Conservation (phyloP, 1,139 yeast species). For the Blastobotrys capitulatus region DNA sequence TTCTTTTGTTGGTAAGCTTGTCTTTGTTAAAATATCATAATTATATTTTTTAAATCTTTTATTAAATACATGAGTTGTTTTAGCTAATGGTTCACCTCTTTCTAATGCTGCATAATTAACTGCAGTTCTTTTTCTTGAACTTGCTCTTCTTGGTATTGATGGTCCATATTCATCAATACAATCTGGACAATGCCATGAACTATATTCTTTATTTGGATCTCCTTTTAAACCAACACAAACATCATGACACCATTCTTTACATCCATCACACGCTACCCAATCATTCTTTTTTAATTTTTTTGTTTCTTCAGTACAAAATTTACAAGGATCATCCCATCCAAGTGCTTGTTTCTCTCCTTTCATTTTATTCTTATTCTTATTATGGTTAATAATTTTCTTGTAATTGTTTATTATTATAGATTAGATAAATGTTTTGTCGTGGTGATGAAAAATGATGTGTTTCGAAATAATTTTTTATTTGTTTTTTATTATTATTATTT, state of each 20-base stretch:
- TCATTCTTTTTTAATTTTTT: constrained; percentile 1
- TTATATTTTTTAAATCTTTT: constrained; percentile 6
- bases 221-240: constrained; percentile 43
- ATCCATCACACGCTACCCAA: constrained; percentile 63
- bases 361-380: background rate
- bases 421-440: background rate
- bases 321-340: constrained; percentile 11
- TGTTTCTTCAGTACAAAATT: constrained; percentile 2
- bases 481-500: too few relatives aligned
- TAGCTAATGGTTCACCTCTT: constrained; percentile 52
- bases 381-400: too few relatives aligned
- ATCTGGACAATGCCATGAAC: constrained; percentile 49
- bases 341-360: background rate
- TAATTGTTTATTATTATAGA: background rate
- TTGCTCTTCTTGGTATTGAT: constrained; percentile 48
- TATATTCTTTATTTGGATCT: constrained; percentile 39
- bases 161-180: constrained; percentile 50
- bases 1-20: constrained; percentile 35
- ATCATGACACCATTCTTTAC: constrained; percentile 59
- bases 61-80: constrained; percentile 50
- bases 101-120: constrained; percentile 79
- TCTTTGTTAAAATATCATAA: constrained; percentile 21
- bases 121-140: constrained; percentile 47
- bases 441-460: background rate
- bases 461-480: too few relatives aligned